These are phyloP conservation scores for Isabelozyma heimii DNA, from an alignment of 805 yeast species.

Conservation along the genomic window DNA sequence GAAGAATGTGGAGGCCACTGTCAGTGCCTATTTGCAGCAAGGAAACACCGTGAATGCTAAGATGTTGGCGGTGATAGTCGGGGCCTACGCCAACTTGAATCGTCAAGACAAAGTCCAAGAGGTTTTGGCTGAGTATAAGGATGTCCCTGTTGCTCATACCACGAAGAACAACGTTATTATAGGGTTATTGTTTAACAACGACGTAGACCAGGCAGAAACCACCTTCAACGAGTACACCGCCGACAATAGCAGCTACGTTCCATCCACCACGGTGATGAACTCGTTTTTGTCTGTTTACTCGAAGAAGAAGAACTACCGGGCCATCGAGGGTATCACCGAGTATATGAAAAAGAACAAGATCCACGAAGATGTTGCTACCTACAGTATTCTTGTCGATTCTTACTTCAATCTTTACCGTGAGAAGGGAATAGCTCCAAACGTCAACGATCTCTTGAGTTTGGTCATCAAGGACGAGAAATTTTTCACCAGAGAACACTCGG, in stretches of 20 bases:
- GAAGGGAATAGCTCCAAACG: constrained; percentile 42
- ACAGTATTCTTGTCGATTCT: constrained; percentile 56
- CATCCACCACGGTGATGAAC: constrained; percentile 53
- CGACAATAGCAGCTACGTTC: constrained; percentile 31
- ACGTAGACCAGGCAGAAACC: constrained; percentile 44
- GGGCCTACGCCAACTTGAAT: constrained; percentile 43
- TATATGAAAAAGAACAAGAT: constrained; percentile 42
- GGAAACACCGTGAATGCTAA: constrained; percentile 42
- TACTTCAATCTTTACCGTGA: constrained; percentile 45
- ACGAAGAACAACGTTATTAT: constrained; percentile 45
- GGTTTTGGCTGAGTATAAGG: constrained; percentile 27
- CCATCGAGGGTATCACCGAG: constrained; percentile 45
- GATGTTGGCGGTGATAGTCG: constrained; percentile 47
- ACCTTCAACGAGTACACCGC: constrained; percentile 35
- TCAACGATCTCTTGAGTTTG: constrained; percentile 34
- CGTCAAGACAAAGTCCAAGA: constrained; percentile 42
- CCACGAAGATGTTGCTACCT: constrained; percentile 60
- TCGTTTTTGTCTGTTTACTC: constrained; percentile 44
- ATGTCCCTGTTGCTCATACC: constrained; percentile 31
- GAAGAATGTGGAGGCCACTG: constrained; percentile 22
- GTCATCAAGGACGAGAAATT: constrained; percentile 6
- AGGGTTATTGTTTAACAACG: constrained; percentile 40
- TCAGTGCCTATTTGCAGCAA: constrained; percentile 26
- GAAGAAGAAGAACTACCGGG: constrained; percentile 39
- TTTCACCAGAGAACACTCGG: constrained; percentile 41